Base-by-base conservation (phyloP, 2,329 filamentous ascomycete species). In the Corniculantispora saksenae region DNA sequence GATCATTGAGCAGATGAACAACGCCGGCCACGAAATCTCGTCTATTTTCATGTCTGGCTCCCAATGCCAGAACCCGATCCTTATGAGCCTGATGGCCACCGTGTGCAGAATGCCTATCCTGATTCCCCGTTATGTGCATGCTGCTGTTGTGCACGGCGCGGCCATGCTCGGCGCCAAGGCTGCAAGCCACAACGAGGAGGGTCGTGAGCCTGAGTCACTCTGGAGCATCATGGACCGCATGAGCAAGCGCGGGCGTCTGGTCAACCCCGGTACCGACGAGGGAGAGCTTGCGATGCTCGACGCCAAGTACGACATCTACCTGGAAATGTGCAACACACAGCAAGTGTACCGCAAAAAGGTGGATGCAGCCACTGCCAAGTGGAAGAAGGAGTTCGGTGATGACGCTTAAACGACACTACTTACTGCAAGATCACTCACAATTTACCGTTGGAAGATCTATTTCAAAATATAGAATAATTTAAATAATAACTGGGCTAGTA, bases 41-140 rank as follows among this genome's bases (percentile, higher is more conserved):
- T 94, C 91, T 68, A 97, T 99, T 79, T 99, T 98, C 86, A 98
- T 99, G 95, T 97, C 93, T 5, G 95, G 95, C 67, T 96, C 92
- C 13, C 95, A 98, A 78, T 99, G 95, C 82, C 94, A 97, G 79
- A 99, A 99, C 78, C 88, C 90, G 40, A 88, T 98, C 66, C 84
- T 99, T 63, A 97, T 99, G 90, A 86, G 89, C 65, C 87, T 99
- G 19, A 91, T 99, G 71, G 93, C 95, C 17, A 95, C 94, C 0
- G 91, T 91, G 0, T 98, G 94, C 79, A 84, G 89, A 70, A 94
- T 97, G 89, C 94, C 94, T 1, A 94, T 99, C 23, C 82, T 97
- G 45, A 97, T 98, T 64, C 95, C 95, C 0, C 86, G 91, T 60
- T 98, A 99, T 73, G 93, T 97, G 66, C 92, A 97, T 74, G 94